phyloP scores from a whole-genome alignment of 2,329 filamentous ascomycete genomes.

The Cladobotryum mycophilum region DNA sequence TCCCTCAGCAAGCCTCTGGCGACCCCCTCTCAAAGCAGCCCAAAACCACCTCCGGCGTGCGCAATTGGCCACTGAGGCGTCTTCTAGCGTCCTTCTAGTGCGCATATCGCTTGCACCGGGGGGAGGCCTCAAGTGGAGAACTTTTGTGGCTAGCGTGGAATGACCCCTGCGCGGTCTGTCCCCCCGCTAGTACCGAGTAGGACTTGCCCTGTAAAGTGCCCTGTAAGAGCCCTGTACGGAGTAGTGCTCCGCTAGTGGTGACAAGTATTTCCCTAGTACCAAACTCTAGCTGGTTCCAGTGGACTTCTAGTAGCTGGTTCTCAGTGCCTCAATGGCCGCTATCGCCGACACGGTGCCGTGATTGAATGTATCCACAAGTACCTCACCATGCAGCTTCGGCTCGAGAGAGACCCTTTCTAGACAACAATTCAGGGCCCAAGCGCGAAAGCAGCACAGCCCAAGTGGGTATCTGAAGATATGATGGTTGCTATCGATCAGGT shows the following conservation, averaged over 20 bases:
- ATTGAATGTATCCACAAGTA: no score
- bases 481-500: no score
- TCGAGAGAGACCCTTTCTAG: no score
- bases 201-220: no score
- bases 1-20: no score
- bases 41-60: background rate
- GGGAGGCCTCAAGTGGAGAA: background rate
- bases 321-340: constrained; percentile 1
- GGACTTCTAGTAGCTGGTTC: background rate
- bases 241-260: constrained; percentile 8
- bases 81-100: constrained; percentile 16
- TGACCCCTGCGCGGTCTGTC: background rate
- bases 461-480: no score
- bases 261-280: no score
- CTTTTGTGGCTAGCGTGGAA: background rate
- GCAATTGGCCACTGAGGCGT: constrained; percentile 10
- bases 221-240: background rate
- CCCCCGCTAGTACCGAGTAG: no score
- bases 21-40: background rate
- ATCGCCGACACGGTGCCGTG: constrained; percentile 6
- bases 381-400: no score
- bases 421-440: no score
- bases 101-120: background rate
- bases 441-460: no score
- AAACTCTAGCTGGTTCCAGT: background rate